These are phyloP conservation scores for Alternaria alternata DNA, from an alignment of 2,329 filamentous ascomycete species.

Conservation along the genomic window DNA sequence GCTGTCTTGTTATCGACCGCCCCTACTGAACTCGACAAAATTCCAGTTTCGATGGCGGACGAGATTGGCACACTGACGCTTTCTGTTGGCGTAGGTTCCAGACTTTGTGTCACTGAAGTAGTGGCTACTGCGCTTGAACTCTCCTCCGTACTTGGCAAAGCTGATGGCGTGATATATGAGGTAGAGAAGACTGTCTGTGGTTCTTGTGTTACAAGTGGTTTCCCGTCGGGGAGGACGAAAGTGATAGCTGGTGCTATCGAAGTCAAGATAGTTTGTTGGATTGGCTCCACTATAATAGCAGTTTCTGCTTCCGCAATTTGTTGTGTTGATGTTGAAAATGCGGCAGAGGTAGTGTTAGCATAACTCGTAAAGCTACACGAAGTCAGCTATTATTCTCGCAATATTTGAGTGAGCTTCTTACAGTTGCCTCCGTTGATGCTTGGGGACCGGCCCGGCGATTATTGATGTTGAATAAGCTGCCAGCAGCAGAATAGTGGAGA, in stretches of 20 bases:
- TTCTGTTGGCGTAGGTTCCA: conserved; percentile 11
- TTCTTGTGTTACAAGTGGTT: conserved; percentile 42
- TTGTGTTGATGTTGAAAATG: conserved; percentile 16
- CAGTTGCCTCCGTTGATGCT: conserved; percentile 36
- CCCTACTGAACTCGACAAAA: conserved; percentile 21
- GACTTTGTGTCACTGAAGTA: conserved; percentile 11
- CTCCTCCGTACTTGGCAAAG: conserved; percentile 20
- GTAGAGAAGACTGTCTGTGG: conserved; percentile 42
- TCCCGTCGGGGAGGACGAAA: conserved; percentile 42
- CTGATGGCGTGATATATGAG: conserved; percentile 38
- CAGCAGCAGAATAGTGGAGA: conserved; percentile 46
- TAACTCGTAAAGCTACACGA: conserved; percentile 36
- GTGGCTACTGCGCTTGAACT: conserved; percentile 21
- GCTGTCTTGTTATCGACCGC: conserved; percentile 24
- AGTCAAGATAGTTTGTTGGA: conserved; percentile 40
- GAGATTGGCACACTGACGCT: conserved; percentile 11
- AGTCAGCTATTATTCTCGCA: conserved; percentile 17
- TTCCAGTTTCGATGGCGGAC: conserved; percentile 8
- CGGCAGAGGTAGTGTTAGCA: conserved; percentile 29
- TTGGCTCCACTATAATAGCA: conserved; percentile 45
- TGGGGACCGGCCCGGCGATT: conserved; percentile 47
- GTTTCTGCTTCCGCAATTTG: conserved; percentile 38
- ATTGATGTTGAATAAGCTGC: conserved; percentile 43
- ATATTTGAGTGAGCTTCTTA: conserved; percentile 24
- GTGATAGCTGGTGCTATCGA: conserved; percentile 41